Evolutionary conservation across 192 early-diverging fungal species (phyloP), one percentile per base, ranked within the genome.

Genomic region (Lunasporangiospora selenospora): DNA sequence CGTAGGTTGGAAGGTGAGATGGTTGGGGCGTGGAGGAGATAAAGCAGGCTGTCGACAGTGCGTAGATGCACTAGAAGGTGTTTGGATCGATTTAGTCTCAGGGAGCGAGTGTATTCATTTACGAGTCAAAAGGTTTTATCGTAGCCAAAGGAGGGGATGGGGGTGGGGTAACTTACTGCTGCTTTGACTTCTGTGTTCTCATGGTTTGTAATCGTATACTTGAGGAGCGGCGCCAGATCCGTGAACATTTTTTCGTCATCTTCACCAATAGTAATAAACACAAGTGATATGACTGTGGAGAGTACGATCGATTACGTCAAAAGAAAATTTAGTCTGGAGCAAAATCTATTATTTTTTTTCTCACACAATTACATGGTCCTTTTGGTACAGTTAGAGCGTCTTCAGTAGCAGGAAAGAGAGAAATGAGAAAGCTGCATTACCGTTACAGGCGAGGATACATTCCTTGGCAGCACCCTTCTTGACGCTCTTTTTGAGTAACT

Each of bases 401-500:
- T n/a, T n/a, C n/a, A n/a, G 19, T 7, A 36, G 24, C 43, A 31
- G 40, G 19, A 42, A 45, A 42, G 19, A 27, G 11, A 21, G 26
- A 32, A 37, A 4, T n/a, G n/a, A n/a, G n/a, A n/a, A n/a, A n/a
- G n/a, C n/a, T n/a, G n/a, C n/a, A n/a, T n/a, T 56, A 79, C 69
- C 69, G 57, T 71, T 65, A 10, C 70, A 66, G 23, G 83, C 83
- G 29, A 79, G 62, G 38, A 58, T 53, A 38, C 59, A 59, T 50
- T 85, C 83, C 34, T 75, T 46, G 30, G 51, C 61, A 26, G 70
- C 64, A 19, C 63, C 67, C 47, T 82, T 82, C 34, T 73, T 77
- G 11, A 81, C 62, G n/a, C 82, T 80, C 16, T 79, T 76, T 34
- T 80, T 83, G 48, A 91, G 67, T 9, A 81, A 43, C 15, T 87